Evolutionary conservation across 257 asterid genomes (phyloP).

Genomic region (Capsicum rhomboideum): DNA sequence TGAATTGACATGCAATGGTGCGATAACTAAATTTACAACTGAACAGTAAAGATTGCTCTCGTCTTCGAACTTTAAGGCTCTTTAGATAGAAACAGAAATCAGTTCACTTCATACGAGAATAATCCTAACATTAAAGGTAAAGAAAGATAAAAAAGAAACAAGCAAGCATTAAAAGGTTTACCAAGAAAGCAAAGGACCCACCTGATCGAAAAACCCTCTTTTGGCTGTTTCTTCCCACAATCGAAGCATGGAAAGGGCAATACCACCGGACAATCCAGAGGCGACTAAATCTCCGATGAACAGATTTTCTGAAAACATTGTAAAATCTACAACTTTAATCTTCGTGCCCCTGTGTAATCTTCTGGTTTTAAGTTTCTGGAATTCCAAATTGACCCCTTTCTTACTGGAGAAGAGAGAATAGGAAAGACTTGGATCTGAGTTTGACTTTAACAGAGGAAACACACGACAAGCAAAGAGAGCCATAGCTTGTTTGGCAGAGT

Average conservation of each 20-base stretch:
- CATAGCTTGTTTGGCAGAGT: neutral
- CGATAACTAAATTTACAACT: neutral
- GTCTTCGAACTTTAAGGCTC: no score
- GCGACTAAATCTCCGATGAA: slow-evolving; percentile 27
- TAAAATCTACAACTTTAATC: slow-evolving; percentile 2
- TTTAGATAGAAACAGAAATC: neutral
- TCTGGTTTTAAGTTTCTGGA: neutral
- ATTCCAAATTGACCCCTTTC: neutral
- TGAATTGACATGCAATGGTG: neutral
- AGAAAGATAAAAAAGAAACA: neutral
- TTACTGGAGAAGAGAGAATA: neutral
- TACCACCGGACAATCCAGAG: slow-evolving; percentile 20
- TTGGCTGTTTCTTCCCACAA: slow-evolving; percentile 37
- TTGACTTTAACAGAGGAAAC: neutral
- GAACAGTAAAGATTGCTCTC: neutral
- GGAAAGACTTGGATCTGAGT: neutral
- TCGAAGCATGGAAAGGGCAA: slow-evolving; percentile 26
- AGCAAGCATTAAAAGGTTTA: neutral
- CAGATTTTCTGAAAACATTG: slow-evolving; percentile 21
- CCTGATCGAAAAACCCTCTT: slow-evolving; percentile 31
- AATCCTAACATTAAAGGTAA: neutral
- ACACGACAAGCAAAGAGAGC: neutral
- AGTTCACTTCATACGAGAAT: neutral
- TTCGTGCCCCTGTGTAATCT: neutral
- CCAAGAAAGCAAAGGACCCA: neutral